Percentiles rank a stretch among this genome's conserved stretches.
These are phyloP conservation scores for Lipomyces yamadae DNA, from an alignment of 805 yeast genomes.

Conservation along the genomic window DNA sequence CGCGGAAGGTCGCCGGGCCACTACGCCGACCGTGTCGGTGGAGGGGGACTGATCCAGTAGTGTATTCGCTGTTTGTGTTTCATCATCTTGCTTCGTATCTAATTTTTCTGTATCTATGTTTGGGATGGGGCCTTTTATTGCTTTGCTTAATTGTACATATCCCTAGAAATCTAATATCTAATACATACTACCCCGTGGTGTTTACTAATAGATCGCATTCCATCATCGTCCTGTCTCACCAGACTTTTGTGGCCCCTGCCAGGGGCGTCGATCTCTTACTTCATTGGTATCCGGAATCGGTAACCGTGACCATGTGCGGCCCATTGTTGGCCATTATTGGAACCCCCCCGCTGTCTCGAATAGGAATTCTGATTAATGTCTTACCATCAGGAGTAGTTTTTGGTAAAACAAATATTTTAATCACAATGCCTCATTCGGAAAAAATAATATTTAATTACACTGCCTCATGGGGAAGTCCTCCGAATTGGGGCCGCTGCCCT, in stretches of 20 bases:
- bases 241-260: not conserved
- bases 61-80: not conserved
- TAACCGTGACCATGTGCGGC: not conserved
- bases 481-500: too few relatives aligned
- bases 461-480: not conserved
- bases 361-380: not conserved
- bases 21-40: slow-evolving; percentile 17
- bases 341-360: not conserved
- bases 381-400: too few relatives aligned
- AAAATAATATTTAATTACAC: not conserved
- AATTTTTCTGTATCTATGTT: not conserved
- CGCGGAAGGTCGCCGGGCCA: slow-evolving; percentile 38
- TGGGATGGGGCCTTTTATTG: not conserved
- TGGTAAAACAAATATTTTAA: not conserved
- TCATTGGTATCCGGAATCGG: not conserved
- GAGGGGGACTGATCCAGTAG: slow-evolving; percentile 7
- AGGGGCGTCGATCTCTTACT: not conserved
- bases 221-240: too few relatives aligned
- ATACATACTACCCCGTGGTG: not conserved
- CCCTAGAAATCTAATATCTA: not conserved
- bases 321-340: too few relatives aligned
- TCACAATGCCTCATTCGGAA: not conserved
- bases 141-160: not conserved
- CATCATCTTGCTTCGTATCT: not conserved
- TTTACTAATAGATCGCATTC: not conserved